Percentiles rank a stretch among this genome's conserved stretches.
These are phyloP conservation scores for Domatiomyces globalis DNA, from an alignment of 2,329 filamentous ascomycete species.

Conservation along the genomic window DNA sequence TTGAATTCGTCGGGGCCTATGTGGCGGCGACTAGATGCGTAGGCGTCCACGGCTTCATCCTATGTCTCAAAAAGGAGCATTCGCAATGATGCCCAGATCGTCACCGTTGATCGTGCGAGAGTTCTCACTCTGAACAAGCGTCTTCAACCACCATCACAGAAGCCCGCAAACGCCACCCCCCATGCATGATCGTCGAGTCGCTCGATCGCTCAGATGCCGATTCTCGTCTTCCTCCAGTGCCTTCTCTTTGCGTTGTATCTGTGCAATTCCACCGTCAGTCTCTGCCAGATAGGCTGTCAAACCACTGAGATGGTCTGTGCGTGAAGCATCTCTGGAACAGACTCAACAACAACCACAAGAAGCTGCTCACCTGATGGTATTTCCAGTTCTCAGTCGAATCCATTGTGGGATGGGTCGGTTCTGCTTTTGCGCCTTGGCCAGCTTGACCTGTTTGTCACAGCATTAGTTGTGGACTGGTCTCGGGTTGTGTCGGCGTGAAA, in stretches of 20 bases:
- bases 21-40: neutral
- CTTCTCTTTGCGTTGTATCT: slow-evolving; percentile 99
- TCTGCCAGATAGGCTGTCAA: neutral
- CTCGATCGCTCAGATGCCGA: slow-evolving; percentile 73
- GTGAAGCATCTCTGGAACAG: neutral
- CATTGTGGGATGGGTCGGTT: slow-evolving; percentile 99
- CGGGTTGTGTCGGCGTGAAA: too few relatives aligned
- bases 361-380: slow-evolving; percentile 88
- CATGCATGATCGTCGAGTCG: slow-evolving; percentile 18
- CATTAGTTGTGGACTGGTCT: neutral
- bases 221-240: slow-evolving; percentile 99
- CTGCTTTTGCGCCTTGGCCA: slow-evolving; percentile 99
- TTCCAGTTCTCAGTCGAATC: slow-evolving; percentile 95
- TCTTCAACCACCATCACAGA: neutral
- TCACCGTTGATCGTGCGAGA: neutral
- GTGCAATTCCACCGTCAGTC: slow-evolving; percentile 13
- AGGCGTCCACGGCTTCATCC: neutral
- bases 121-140: neutral
- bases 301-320: neutral
- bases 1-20: neutral
- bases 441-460: slow-evolving; percentile 68
- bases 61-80: too few relatives aligned
- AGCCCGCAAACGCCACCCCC: neutral
- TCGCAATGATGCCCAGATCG: too few relatives aligned
- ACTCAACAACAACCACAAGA: slow-evolving; percentile 3